Evolutionary conservation across 352 stramenopile genomes (phyloP).

Genomic region (Pythium dissimile): DNA sequence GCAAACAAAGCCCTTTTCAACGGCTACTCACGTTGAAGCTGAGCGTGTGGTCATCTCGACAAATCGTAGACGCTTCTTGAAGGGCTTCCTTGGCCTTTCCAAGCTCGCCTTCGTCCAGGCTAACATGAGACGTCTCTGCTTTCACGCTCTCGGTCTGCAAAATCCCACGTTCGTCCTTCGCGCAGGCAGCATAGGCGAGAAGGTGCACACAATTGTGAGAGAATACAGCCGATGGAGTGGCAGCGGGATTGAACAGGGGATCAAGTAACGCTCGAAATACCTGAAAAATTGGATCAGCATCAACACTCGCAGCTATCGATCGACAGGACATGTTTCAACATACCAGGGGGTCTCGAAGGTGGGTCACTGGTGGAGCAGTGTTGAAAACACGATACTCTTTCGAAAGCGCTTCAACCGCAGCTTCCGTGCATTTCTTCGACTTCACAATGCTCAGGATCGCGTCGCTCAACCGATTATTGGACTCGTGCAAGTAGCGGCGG

Average conservation of each 20-base stretch:
- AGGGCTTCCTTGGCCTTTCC: slow-evolving; percentile 67
- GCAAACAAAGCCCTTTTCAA: not conserved
- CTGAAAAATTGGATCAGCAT: slow-evolving; percentile 28
- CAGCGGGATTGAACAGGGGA: slow-evolving; percentile 77
- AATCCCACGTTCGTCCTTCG: slow-evolving; percentile 75
- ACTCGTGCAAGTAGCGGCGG: slow-evolving; percentile 54
- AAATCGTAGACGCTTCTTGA: slow-evolving; percentile 68
- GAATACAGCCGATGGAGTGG: slow-evolving; percentile 53
- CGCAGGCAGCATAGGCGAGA: slow-evolving; percentile 71
- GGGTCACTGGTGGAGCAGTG: slow-evolving; percentile 52
- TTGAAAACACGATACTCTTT: slow-evolving; percentile 57
- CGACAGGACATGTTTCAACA: not conserved
- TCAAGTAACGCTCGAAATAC: slow-evolving; percentile 77
- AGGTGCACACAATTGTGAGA: slow-evolving; percentile 65
- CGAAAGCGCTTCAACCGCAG: slow-evolving; percentile 53
- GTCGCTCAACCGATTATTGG: slow-evolving; percentile 55
- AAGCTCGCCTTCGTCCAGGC: slow-evolving; percentile 49
- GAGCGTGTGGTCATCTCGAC: slow-evolving; percentile 82
- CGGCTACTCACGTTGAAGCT: slow-evolving; percentile 72
- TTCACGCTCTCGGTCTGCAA: slow-evolving; percentile 36
- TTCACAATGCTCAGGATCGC: slow-evolving; percentile 76
- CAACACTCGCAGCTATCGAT: not conserved
- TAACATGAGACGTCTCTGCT: slow-evolving; percentile 19
- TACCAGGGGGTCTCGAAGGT: slow-evolving; percentile 75
- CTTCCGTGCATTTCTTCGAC: slow-evolving; percentile 67